Evolutionary conservation across 169 alveolate species (phyloP), one percentile per base, ranked within the genome.

Genomic region (Plasmodium vivax): DNA sequence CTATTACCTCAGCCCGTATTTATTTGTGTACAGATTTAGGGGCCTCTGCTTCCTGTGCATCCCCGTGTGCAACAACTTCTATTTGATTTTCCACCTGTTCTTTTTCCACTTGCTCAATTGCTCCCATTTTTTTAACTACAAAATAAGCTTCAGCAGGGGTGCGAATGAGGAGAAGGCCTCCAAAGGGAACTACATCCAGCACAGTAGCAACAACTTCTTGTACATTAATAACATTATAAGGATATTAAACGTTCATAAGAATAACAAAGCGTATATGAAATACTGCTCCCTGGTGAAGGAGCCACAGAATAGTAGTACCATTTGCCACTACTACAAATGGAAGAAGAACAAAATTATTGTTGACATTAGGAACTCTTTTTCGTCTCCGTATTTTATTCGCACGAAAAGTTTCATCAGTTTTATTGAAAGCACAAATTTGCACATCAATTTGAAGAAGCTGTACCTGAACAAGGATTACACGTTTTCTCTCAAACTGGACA

Each of bases 341-440:
- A 87, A 71, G 68, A 87, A 87, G 72, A 87, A 79, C 14, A 75
- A 87, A 75, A 77, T 87, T 36, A 58, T 87, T 45, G 54, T 87
- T 45, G 93, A 87, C 47, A 87, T 87, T 43, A 75, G 93, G 72
- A 87, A 77, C 82, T 87, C 93, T 75, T 87, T 87, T 87, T 75
- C 93, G 9, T 71, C 93, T 12, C 93, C 93, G 8, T 77, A 87
- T 87, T 87, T 87, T 87, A 74, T 87, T 87, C 93, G 85, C 68
- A 87, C 93, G 71, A 87, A 71, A 54, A 87, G 83, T 87, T 87
- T 87, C 77, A 41, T 54, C 30, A 87, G 62, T 79, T 87, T 87
- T 19, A 75, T 87, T 87, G 93, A 87, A 68, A 87, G 62, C 68
- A 87, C 93, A 51, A 87, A 87, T 87, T 87, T 87, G 41, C 51